Conservation (phyloP, 176 grass and related monocot species). For the Phoenix dactylifera region DNA sequence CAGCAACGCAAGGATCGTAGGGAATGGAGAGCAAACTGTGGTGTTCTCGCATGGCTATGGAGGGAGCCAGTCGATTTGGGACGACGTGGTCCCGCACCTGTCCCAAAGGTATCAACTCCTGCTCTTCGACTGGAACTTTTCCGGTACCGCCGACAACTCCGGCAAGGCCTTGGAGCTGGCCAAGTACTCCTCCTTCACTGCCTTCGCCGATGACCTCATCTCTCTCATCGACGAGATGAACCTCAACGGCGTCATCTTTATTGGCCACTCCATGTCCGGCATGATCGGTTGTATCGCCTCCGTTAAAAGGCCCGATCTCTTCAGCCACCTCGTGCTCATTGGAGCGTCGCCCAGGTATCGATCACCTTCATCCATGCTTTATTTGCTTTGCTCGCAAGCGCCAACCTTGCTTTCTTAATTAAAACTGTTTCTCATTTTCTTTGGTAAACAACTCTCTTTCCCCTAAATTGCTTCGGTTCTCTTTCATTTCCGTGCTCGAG, state of each 20-base stretch:
- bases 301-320: constrained; percentile 55
- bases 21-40: constrained; percentile 44
- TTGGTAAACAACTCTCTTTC: too few species aligned
- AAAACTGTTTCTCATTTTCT: too few species aligned
- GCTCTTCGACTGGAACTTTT: constrained; percentile 91
- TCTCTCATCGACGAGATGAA: constrained; percentile 49
- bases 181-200: constrained; percentile 33
- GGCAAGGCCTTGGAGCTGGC: neutral
- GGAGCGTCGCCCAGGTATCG: constrained; percentile 57
- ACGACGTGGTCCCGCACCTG: constrained; percentile 47
- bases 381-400: too few species aligned
- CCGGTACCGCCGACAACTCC: neutral
- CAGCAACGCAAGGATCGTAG: constrained; percentile 41
- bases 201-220: constrained; percentile 45
- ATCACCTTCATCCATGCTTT: too few species aligned
- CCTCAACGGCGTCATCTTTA: constrained; percentile 27
- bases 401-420: too few species aligned
- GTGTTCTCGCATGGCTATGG: constrained; percentile 77
- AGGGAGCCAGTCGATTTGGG: constrained; percentile 56
- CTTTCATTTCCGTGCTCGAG: too few species aligned
- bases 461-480: too few species aligned
- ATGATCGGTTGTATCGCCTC: constrained; percentile 81
- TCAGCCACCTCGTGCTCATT: constrained; percentile 54
- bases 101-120: constrained; percentile 43
- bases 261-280: constrained; percentile 82